Evolutionary conservation across 1,139 yeast species (phyloP).

Genomic region (Magnusiomyces suaveolens): DNA sequence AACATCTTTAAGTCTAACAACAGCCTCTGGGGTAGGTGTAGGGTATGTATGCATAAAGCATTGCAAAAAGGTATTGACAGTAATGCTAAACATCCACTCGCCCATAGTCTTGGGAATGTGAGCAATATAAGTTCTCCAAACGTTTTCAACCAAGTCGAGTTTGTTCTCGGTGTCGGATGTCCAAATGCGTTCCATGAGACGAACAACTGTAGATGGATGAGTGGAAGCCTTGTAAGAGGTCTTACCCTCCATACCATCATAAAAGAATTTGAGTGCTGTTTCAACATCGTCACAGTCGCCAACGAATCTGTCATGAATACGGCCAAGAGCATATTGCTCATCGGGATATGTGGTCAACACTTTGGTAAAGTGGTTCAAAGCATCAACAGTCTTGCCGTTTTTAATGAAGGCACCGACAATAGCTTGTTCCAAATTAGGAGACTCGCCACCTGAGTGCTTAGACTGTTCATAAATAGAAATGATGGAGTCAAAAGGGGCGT

Average conservation of each 20-base stretch:
- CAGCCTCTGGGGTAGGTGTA: conserved; percentile 46
- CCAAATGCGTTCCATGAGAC: conserved; percentile 57
- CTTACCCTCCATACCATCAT: conserved; percentile 54
- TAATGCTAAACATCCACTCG: conserved; percentile 54
- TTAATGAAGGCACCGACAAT: conserved; percentile 53
- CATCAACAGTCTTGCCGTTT: conserved; percentile 43
- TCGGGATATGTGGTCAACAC: conserved; percentile 30
- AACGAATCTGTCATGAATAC: conserved; percentile 69
- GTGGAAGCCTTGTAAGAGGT: conserved; percentile 65
- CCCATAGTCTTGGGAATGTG: conserved; percentile 56
- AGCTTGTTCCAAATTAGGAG: conserved; percentile 45
- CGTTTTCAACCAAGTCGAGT: conserved; percentile 45
- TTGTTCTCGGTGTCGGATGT: conserved; percentile 32
- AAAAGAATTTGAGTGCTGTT: conserved; percentile 65
- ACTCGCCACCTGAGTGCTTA: conserved; percentile 27
- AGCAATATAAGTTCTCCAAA: conserved; percentile 54
- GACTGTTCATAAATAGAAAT: conserved; percentile 40
- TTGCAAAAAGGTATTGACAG: conserved; percentile 60
- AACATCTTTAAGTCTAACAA: conserved; percentile 46
- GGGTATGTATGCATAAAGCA: conserved; percentile 58
- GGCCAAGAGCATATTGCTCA: conserved; percentile 42
- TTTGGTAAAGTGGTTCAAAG: conserved; percentile 41
- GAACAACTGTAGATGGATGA: conserved; percentile 67
- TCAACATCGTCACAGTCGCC: conserved; percentile 69
- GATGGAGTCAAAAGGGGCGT: conserved; percentile 50